phyloP scores from a whole-genome alignment of 2,329 filamentous ascomycete species.

The Aureobasidium sp. region DNA sequence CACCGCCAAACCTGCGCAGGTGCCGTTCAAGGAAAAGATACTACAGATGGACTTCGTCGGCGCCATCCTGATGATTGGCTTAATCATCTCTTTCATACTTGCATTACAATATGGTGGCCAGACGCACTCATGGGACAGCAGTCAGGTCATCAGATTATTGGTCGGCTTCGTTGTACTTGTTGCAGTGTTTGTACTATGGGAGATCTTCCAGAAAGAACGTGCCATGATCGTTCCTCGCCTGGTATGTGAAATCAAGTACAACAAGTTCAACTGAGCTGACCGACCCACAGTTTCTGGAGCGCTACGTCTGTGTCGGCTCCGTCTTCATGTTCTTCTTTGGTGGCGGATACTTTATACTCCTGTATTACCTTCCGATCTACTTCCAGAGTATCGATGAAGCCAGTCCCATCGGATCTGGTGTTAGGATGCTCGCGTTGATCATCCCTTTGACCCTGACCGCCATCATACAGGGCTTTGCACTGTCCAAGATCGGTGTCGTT shows the following conservation, averaged over 20 bases:
- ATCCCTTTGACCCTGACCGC: background rate
- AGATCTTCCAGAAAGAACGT: background rate
- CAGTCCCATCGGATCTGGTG: slow-evolving; percentile 25
- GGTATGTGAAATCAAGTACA: background rate
- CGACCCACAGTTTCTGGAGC: background rate
- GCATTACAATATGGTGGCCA: slow-evolving; percentile 42
- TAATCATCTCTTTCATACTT: slow-evolving; percentile 34
- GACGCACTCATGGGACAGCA: slow-evolving; percentile 31
- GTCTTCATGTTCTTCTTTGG: slow-evolving; percentile 36
- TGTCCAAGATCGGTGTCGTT: background rate
- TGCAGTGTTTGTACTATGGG: background rate
- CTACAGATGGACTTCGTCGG: slow-evolving; percentile 7
- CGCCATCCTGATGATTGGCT: background rate
- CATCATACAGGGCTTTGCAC: background rate
- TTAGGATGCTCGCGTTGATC: background rate
- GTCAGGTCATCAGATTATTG: slow-evolving; percentile 40
- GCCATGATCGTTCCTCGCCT: slow-evolving; percentile 13
- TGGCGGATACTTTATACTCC: slow-evolving; percentile 38
- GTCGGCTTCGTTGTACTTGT: slow-evolving; percentile 35
- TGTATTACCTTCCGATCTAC: slow-evolving; percentile 42
- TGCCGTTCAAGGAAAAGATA: slow-evolving; percentile 24
- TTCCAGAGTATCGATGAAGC: slow-evolving; percentile 45
- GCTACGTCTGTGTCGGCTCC: background rate
- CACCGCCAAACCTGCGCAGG: slow-evolving; percentile 29
- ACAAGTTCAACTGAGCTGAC: background rate